Base-by-base conservation (phyloP, 805 yeast genomes). In the Saccharomycopsis microspora region DNA sequence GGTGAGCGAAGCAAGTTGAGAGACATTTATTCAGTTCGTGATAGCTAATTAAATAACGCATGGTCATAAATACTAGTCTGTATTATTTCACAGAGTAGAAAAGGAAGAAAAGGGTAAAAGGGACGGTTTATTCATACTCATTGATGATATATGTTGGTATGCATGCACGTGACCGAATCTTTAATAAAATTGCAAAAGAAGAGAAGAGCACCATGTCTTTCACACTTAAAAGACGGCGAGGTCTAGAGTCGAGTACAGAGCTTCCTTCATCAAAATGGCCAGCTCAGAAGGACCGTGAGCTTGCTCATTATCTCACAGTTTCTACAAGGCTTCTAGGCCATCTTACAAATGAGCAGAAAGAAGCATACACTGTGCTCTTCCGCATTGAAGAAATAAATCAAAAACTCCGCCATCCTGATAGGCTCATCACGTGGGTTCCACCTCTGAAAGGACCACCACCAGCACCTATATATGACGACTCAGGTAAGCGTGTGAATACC, bases 401-500 rank as follows among this genome's bases (percentile, higher is more conserved):
- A 34, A 68, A 75, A 49, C 63, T 90, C 39, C 62, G 72, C 10
- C 63, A 73, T n/a, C 65, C 74, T 46, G 74, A 72, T 36, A 64
- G 75, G 10, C 67, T 74, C 7, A 60, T 64, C 0, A 34, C 8
- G 2, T 10, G 29, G 3, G 43, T 42, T 5, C 82, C 82, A 0
- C 71, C 75, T 0, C 66, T 65, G 46, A 70, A 65, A 54, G 70
- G 74, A 36, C 85, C 94, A 1, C 87, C 89, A 0, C 97, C 97
- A 0, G 88, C 96, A 1, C 98, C 98, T 1, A 76, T 75, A 49
- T 93, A 93, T 63, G 97, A 93, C 64, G 63, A 71, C 32, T 64
- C 68, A 28, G 99, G 99, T 41, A 81, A 78, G 60, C 79, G 97
- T 58, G 78, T 77, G 6, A 93, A 93, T 60, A 88, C 97, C 0